Base-by-base conservation (phyloP, 2,329 filamentous ascomycete genomes). In the Diaporthe citrichinensis region DNA sequence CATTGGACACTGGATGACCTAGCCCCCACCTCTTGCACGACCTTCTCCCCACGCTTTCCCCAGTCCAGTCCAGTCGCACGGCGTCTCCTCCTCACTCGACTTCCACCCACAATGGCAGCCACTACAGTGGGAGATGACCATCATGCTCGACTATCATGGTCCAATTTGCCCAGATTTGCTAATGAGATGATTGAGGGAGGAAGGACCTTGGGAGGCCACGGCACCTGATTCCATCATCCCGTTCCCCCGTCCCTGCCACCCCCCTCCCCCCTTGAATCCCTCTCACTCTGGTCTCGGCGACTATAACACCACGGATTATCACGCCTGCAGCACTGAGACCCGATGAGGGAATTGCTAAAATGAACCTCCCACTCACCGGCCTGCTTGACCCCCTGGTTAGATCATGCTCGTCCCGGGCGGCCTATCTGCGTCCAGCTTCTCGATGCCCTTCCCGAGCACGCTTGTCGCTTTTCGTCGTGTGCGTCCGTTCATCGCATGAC, bases 401-500 rank as follows among this genome's bases (percentile, higher is more conserved):
- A 51, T 69, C 46, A 69, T 53, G 31, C 65, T 69, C 46, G 31
- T 55, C 34, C 46, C 49, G 65, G n/a, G 23, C 23, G 31, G 46
- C 65, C 65, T 68, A 73, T 55, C 71, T 73, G 59, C 58, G 34
- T 53, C 71, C 71, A 73, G 58, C 34, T 28, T 65, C 25, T 61
- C 58, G 58, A 62, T 44, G 46, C 20, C 23, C 36, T 55, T 73
- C 39, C 71, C 58, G 71, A 36, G 36, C 58, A 55, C 71, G 49
- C 71, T 73, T 73, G 71, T 62, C 71, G 58, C n/a, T 73, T 73
- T 73, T 73, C 58, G 61, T 55, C 58, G 51, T 46, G 49, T 73
- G 71, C 71, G 49, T 65, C 71, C 58, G 71, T 49, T 73, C 71
- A 73, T 73, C 71, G 58, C 71, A 73, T 73, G 71, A 73, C 71